phyloP scores from a whole-genome alignment of 2,329 filamentous ascomycete genomes.

The Cercospora sp. region DNA sequence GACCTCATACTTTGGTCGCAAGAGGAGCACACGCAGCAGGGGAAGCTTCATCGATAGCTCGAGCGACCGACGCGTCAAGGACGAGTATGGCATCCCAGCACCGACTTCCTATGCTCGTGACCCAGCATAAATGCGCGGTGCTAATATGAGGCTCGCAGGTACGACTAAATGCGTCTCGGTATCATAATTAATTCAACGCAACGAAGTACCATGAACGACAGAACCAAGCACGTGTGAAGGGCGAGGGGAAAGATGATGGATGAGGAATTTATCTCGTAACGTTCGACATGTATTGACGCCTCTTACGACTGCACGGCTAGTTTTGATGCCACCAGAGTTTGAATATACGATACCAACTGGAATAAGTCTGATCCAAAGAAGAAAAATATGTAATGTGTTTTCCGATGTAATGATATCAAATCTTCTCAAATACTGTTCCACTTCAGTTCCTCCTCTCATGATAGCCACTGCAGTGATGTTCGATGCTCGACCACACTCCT shows the following conservation, averaged over 20 bases:
- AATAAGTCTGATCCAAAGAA: neutral
- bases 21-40: slow-evolving; percentile 51
- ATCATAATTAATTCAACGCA: neutral
- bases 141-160: slow-evolving; percentile 13
- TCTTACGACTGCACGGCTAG: slow-evolving; percentile 8
- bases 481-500: neutral
- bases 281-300: slow-evolving; percentile 10
- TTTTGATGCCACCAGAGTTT: slow-evolving; percentile 9
- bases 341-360: slow-evolving; percentile 11
- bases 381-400: slow-evolving; percentile 13
- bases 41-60: slow-evolving; percentile 59
- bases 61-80: slow-evolving; percentile 64
- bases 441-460: neutral
- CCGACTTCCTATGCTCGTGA: slow-evolving; percentile 9
- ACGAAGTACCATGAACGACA: slow-evolving; percentile 9
- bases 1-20: slow-evolving; percentile 51
- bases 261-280: neutral
- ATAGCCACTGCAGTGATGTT: neutral
- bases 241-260: neutral
- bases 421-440: neutral
- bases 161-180: slow-evolving; percentile 9
- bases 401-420: slow-evolving; percentile 9
- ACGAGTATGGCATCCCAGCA: slow-evolving; percentile 58
- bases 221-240: neutral
- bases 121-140: slow-evolving; percentile 10